Evolutionary conservation across 306 rosid genomes (phyloP).

Genomic region (Myrica gale): DNA sequence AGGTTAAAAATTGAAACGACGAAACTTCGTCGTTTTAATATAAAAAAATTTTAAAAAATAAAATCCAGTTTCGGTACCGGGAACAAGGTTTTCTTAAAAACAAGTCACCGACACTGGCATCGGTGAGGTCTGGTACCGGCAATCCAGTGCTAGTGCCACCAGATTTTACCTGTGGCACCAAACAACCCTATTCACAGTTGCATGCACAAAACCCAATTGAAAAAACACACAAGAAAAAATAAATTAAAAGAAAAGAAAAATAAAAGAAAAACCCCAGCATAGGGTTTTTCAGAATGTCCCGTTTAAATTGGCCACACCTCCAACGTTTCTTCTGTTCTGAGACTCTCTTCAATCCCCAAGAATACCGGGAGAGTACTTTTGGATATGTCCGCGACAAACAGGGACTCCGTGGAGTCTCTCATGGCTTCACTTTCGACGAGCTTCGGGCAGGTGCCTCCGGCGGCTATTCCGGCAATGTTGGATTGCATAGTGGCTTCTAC

Average conservation of each 20-base stretch:
- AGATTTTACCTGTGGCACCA: too few relatives aligned
- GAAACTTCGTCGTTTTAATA: too few relatives aligned
- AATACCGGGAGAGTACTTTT: neutral
- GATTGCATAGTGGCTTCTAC: slow-evolving; percentile 76
- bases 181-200: too few relatives aligned
- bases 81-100: too few relatives aligned
- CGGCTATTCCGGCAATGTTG: slow-evolving; percentile 65
- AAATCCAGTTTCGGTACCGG: too few relatives aligned
- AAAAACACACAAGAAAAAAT: too few relatives aligned
- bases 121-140: too few relatives aligned
- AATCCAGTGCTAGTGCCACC: too few relatives aligned
- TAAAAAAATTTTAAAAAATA: too few relatives aligned
- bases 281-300: neutral
- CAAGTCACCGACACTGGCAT: too few relatives aligned
- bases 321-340: neutral
- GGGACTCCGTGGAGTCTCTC: slow-evolving; percentile 44
- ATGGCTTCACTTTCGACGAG: slow-evolving; percentile 51
- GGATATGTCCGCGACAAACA: slow-evolving; percentile 37
- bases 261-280: neutral
- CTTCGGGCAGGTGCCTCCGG: slow-evolving; percentile 59
- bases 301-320: neutral
- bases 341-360: neutral
- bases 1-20: too few relatives aligned
- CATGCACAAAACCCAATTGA: too few relatives aligned
- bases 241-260: neutral